phyloP scores from a whole-genome alignment of 2,329 filamentous ascomycete genomes.

The Aspergillus texensis region DNA sequence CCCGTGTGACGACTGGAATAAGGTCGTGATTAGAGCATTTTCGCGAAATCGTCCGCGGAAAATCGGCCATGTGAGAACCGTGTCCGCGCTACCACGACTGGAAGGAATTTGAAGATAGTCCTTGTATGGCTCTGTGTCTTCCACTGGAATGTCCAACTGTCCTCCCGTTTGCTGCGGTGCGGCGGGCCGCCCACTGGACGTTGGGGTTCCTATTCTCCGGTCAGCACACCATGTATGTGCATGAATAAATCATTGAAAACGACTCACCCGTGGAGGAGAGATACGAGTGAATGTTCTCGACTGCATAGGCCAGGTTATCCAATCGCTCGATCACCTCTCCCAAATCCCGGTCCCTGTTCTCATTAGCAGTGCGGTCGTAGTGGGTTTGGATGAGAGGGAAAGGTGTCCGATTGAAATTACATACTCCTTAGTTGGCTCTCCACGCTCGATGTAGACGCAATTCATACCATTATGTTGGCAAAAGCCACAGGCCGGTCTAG shows the following conservation, averaged over 20 bases:
- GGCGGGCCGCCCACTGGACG: neutral
- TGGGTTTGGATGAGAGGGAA: neutral
- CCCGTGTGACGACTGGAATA: slow-evolving; percentile 18
- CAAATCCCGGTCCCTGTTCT: neutral
- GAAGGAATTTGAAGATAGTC: slow-evolving; percentile 17
- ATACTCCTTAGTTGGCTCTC: neutral
- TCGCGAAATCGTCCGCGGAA: slow-evolving; percentile 23
- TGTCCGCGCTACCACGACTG: slow-evolving; percentile 27
- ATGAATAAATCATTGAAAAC: neutral
- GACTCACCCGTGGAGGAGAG: neutral
- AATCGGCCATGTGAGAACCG: slow-evolving; percentile 32
- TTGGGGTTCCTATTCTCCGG: neutral
- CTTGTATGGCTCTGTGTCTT: neutral
- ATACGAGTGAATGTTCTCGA: neutral
- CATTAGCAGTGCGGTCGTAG: neutral
- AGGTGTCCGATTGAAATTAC: neutral
- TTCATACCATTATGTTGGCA: neutral
- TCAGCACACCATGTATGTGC: neutral
- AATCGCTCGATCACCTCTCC: neutral
- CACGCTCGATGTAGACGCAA: neutral
- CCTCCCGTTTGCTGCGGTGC: neutral
- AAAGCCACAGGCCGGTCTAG: neutral
- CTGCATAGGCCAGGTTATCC: neutral
- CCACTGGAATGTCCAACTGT: neutral
- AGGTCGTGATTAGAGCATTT: slow-evolving; percentile 22